Evolutionary conservation across 805 yeast species (phyloP).

Genomic region (Saturnispora kantuleensis): DNA sequence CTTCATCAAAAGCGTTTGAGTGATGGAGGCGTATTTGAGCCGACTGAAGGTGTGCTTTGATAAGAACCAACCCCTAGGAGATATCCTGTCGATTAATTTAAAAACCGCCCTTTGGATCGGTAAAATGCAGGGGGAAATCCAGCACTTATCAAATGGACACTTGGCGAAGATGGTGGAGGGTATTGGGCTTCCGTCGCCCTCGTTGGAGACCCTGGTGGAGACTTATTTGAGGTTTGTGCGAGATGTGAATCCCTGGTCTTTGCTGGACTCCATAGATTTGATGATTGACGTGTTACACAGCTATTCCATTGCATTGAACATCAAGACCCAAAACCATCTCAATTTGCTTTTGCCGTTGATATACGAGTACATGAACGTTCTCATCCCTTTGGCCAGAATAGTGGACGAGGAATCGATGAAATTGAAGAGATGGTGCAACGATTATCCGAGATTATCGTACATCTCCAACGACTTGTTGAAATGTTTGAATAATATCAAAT

Average conservation of each 20-base stretch:
- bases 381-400: conserved; percentile 37
- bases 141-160: conserved; percentile 15
- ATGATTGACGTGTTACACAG: conserved; percentile 38
- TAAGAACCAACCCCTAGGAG: background rate
- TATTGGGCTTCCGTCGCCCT: conserved; percentile 25
- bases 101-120: conserved; percentile 16
- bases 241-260: conserved; percentile 49
- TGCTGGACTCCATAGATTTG: conserved; percentile 44
- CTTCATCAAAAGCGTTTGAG: background rate
- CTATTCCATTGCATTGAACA: conserved; percentile 39
- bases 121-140: conserved; percentile 19
- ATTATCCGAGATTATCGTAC: conserved; percentile 35
- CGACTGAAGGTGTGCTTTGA: conserved; percentile 1
- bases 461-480: conserved; percentile 40
- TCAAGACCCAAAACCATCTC: conserved; percentile 21
- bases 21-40: background rate
- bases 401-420: conserved; percentile 34
- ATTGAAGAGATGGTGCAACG: conserved; percentile 23
- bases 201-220: conserved; percentile 35
- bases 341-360: conserved; percentile 31
- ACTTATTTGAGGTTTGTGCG: conserved; percentile 36
- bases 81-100: conserved; percentile 2
- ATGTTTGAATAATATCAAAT: conserved; percentile 41
- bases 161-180: conserved; percentile 24
- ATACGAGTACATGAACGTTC: conserved; percentile 26